Conservation (phyloP, 202 grass and related monocot species). For the Cymbopogon flexuosus region DNA sequence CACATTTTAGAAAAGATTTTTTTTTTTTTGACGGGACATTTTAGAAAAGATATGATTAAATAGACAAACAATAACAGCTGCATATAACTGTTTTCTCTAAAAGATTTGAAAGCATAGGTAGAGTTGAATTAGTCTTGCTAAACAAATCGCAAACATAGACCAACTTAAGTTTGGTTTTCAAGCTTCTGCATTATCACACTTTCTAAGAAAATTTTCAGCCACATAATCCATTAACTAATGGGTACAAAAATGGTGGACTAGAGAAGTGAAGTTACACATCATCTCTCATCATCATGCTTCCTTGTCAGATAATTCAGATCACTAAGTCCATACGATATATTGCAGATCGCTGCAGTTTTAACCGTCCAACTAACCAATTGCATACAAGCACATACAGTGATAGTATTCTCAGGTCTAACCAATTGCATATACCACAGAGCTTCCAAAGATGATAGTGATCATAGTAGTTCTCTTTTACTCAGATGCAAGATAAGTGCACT, state of each 20-base stretch:
- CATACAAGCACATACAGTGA: neutral
- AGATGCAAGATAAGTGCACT: neutral
- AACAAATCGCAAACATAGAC: neutral
- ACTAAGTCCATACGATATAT: constrained; percentile 11
- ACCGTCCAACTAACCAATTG: neutral
- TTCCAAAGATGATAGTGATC: neutral
- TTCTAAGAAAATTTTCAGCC: constrained; percentile 3
- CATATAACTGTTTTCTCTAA: neutral
- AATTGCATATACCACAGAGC: neutral
- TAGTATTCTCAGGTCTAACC: constrained; percentile 1
- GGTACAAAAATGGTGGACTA: neutral
- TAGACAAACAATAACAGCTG: neutral
- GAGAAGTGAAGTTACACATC: neutral
- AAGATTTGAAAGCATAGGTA: neutral
- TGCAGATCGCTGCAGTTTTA: neutral
- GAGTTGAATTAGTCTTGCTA: neutral
- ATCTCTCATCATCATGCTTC: neutral
- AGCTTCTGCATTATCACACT: neutral
- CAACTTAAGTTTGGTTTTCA: neutral
- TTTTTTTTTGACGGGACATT: too few species aligned
- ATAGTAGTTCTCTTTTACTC: neutral
- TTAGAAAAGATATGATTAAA: constrained; percentile 5
- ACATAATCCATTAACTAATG: neutral
- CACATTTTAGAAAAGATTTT: neutral
- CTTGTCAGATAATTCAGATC: constrained; percentile 1